Conservation (phyloP, 345 rosid genomes). For the Rhizophora mangle region DNA sequence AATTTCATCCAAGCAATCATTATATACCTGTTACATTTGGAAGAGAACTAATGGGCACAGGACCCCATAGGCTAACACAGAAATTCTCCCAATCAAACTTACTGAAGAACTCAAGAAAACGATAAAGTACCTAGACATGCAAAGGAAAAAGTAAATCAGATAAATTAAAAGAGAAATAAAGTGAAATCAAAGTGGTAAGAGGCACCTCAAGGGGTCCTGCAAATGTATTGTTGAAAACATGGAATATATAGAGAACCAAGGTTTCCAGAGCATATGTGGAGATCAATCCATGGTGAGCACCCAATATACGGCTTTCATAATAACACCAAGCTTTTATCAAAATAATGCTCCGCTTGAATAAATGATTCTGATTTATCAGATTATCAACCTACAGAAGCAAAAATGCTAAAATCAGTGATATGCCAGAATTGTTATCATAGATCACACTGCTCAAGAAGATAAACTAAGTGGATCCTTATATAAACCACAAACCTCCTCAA, state of each 20-base stretch:
- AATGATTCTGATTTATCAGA: conserved; percentile 68
- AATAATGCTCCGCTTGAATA: conserved; percentile 81
- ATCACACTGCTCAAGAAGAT: not conserved
- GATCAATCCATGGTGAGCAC: conserved; percentile 89
- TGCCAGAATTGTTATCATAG: not conserved
- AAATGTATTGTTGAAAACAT: conserved; percentile 62
- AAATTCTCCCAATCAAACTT: conserved; percentile 95
- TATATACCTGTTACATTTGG: conserved; percentile 70
- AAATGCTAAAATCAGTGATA: not conserved
- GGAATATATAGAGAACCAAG: conserved; percentile 76
- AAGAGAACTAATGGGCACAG: conserved; percentile 70
- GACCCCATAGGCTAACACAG: conserved; percentile 90
- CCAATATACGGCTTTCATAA: conserved; percentile 84
- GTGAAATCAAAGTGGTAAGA: conserved; percentile 9
- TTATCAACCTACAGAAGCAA: conserved; percentile 53
- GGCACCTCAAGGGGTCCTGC: conserved; percentile 79
- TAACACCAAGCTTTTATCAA: conserved; percentile 92
- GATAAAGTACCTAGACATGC: conserved; percentile 68
- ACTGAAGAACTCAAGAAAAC: conserved; percentile 92
- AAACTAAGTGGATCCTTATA: not conserved
- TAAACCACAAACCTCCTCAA: conserved; percentile 65
- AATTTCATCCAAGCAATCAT: not conserved
- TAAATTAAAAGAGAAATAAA: conserved; percentile 12
- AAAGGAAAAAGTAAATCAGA: conserved; percentile 21
- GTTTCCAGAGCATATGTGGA: conserved; percentile 91